Conservation (phyloP, 805 yeast genomes). For the Lipomyces anomalus region DNA sequence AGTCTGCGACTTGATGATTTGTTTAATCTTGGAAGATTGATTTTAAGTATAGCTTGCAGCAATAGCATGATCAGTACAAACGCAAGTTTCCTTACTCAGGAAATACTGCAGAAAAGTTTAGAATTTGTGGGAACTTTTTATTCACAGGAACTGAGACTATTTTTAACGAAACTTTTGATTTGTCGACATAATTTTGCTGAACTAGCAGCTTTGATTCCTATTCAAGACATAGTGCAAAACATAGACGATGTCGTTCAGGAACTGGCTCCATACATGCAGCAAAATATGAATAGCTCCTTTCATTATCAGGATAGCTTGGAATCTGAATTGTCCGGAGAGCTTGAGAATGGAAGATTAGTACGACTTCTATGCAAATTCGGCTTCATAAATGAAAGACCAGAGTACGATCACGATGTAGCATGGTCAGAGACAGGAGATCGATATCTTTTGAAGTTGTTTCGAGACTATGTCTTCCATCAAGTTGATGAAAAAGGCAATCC, state of each 20-base stretch:
- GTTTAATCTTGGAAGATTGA: slow-evolving; percentile 50
- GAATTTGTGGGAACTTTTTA: slow-evolving; percentile 12
- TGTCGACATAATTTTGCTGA: slow-evolving; percentile 1
- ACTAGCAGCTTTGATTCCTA: background rate
- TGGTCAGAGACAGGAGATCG: slow-evolving; percentile 76
- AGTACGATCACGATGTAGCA: slow-evolving; percentile 46
- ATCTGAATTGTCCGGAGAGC: slow-evolving; percentile 51
- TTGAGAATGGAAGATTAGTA: slow-evolving; percentile 84
- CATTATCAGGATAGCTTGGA: slow-evolving; percentile 32
- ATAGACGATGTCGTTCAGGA: slow-evolving; percentile 25
- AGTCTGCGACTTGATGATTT: slow-evolving; percentile 52
- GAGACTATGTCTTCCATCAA: slow-evolving; percentile 82
- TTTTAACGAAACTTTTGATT: slow-evolving; percentile 11
- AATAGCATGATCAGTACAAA: slow-evolving; percentile 6
- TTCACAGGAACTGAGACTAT: slow-evolving; percentile 12
- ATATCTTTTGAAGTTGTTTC: slow-evolving; percentile 67
- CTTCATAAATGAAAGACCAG: slow-evolving; percentile 71
- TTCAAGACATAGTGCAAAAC: slow-evolving; percentile 3
- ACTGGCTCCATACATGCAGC: slow-evolving; percentile 27
- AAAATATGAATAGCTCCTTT: slow-evolving; percentile 26
- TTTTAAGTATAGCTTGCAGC: slow-evolving; percentile 47
- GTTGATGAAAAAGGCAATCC: slow-evolving; percentile 72
- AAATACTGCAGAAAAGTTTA: slow-evolving; percentile 6
- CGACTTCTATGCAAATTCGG: slow-evolving; percentile 76
- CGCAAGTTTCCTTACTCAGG: slow-evolving; percentile 1